These are phyloP conservation scores for Phytophthora capsici DNA, from an alignment of 352 stramenopile genomes.

Conservation along the genomic window DNA sequence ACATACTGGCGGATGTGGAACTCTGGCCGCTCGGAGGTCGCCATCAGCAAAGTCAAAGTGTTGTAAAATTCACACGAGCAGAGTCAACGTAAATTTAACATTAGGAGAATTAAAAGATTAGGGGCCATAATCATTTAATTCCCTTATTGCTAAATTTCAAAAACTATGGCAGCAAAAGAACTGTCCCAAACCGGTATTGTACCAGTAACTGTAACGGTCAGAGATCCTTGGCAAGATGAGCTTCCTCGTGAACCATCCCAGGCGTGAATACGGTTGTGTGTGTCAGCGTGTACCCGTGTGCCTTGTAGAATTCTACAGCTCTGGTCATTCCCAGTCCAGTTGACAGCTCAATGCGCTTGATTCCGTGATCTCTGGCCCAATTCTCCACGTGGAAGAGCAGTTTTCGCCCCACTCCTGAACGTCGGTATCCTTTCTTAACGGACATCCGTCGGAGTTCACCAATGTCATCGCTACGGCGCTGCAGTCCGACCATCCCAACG, in stretches of 20 bases:
- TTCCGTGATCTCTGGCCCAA: slow-evolving; percentile 32
- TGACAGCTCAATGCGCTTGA: slow-evolving; percentile 35
- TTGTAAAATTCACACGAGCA: too few species aligned
- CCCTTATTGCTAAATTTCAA: too few species aligned
- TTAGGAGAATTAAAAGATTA: too few species aligned
- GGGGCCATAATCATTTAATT: too few species aligned
- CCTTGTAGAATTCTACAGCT: slow-evolving; percentile 38
- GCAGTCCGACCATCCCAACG: slow-evolving; percentile 44
- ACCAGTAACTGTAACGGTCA: too few species aligned
- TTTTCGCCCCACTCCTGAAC: slow-evolving; percentile 33
- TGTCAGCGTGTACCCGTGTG: slow-evolving; percentile 35
- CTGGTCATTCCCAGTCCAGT: slow-evolving; percentile 36
- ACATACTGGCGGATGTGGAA: slow-evolving; percentile 31
- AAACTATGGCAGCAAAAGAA: background rate
- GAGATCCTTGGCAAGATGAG: slow-evolving; percentile 33
- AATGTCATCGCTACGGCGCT: slow-evolving; percentile 28
- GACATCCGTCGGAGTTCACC: slow-evolving; percentile 50
- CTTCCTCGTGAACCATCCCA: slow-evolving; percentile 26
- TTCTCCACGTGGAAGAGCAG: slow-evolving; percentile 38
- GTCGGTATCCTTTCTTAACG: slow-evolving; percentile 37
- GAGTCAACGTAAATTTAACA: too few species aligned
- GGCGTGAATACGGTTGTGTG: slow-evolving; percentile 30
- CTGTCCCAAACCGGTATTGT: background rate
- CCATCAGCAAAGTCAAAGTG: slow-evolving; percentile 2
- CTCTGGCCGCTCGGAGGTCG: slow-evolving; percentile 8